Base-by-base conservation (phyloP, 495 filamentous ascomycete genomes). In the Penicillium coprophilum region DNA sequence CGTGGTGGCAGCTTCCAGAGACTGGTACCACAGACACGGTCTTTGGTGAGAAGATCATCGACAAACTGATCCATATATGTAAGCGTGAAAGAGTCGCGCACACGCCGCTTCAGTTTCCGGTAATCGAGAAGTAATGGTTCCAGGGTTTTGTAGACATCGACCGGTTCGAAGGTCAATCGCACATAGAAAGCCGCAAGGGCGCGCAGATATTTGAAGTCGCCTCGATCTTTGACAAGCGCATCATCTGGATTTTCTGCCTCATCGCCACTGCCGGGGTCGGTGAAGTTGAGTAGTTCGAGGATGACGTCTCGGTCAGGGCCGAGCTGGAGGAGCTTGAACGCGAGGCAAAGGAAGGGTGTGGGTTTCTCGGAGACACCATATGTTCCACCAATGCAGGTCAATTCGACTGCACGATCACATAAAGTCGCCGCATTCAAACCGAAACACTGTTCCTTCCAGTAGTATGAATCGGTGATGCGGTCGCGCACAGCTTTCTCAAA, bases 371-470 rank as follows among this genome's bases (percentile, higher is more conserved):
- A 79, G 30, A 83, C 81, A 47, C 90, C 90, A 67, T 90, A 91
- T 11, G 89, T 91, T 63, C 94, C 94, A 53, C 92, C 95, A 50
- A 98, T 82, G 65, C 79, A 84, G 34, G 87, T 89, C 58, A 96
- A 77, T 56, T 92, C 88, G 34, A 88, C 87, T 3, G 93, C 92
- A 31, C 94, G 91, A 76, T 96, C 90, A 60, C 95, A 88, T 2
- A 97, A 80, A 50, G 87, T 96, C 60, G 78, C 90, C 51, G 91
- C 90, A 74, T 97, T 97, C 57, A 98, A 77, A 21, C 88, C 94
- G 76, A 97, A 98, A 68, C 92, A 95, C 71, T 96, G 92, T 70
- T 97, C 95, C 73, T 97, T 96, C 89, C 90, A 98, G 77, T 96
- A 98, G 75, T 95, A 94, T 59, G 84, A 88, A 58, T 96, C 89